Base-by-base conservation (phyloP, 164 flowering plant genomes). In the Aristolochia contorta region DNA sequence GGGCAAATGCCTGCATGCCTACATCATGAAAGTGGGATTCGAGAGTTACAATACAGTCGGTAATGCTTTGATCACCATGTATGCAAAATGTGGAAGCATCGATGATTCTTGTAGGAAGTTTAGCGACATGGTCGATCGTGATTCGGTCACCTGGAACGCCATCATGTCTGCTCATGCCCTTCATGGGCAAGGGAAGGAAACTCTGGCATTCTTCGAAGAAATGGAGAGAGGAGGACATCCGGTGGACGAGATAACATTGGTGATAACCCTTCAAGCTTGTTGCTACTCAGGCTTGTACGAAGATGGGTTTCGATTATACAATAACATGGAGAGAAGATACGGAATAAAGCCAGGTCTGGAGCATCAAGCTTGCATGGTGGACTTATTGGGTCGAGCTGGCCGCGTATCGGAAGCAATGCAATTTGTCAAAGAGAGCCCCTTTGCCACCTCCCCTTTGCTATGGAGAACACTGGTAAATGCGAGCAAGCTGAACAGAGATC, bases 81-180 rank as follows among this genome's bases (percentile, higher is more conserved):
- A 72, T 59, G 75, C 73, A 43, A 75, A 75, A 75, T 75, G 73
- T 61, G 75, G 73, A 18, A 58, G 65, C 71, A 69, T 72, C n/a
- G 50, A 58, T 41, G 69, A 64, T 63, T 68, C 78, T 53, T 27
- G 21, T 61, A 41, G 50, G 54, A 61, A 60, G 57, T 72, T 75
- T 50, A 24, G 50, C 30, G 47, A 65, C 48, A 64, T 75, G 63
- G 56, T n/a, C 12, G 12, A 20, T 47, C 67, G 43, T 60, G 74
- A 72, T 60, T 37, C 25, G 0, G 52, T 72, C 45, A 71, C 71
- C 25, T 69, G 73, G 75, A 72, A 75, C 55, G 62, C 73, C 12
- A 69, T 72, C 46, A 33, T 75, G 47, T 75, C 78, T 25, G 71
- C 68, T 18, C 57, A 57, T 67, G 69, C 78, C 16, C 67, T 72